phyloP scores from a whole-genome alignment of 441 rosid genomes.

The Syzygium syzygioides region DNA sequence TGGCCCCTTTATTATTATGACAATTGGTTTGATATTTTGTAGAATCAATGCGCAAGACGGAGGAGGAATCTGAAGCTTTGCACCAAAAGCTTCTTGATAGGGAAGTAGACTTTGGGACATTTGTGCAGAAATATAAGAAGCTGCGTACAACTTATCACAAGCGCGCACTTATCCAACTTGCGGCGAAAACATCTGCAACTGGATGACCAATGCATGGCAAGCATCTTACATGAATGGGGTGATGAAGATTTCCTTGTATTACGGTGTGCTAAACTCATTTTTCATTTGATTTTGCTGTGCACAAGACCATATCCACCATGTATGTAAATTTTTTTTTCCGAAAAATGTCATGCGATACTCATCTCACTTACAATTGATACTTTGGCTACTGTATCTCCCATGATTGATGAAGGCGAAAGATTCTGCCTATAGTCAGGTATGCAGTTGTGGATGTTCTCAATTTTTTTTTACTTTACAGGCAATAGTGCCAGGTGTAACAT shows the following conservation, averaged over 20 bases:
- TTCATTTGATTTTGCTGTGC: background rate
- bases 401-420: background rate
- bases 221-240: background rate
- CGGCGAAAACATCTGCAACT: conserved; percentile 47
- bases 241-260: background rate
- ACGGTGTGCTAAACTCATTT: background rate
- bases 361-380: background rate
- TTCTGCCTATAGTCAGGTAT: background rate
- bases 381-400: background rate
- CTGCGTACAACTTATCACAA: conserved; percentile 61
- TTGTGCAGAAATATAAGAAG: conserved; percentile 76
- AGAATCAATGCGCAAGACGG: conserved; percentile 65
- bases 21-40: conserved; percentile 5
- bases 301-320: background rate
- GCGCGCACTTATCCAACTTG: conserved; percentile 64
- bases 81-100: conserved; percentile 54
- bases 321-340: background rate
- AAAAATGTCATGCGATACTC: background rate
- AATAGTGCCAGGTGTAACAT: background rate
- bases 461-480: background rate
- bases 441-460: background rate
- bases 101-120: conserved; percentile 54
- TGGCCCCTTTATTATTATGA: background rate
- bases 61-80: conserved; percentile 64
- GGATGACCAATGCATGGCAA: conserved; percentile 18